Evolutionary conservation across 2,329 filamentous ascomycete species (phyloP), one percentile per base, ranked within the genome.

Genomic region (Rugonectria rugulosa): DNA sequence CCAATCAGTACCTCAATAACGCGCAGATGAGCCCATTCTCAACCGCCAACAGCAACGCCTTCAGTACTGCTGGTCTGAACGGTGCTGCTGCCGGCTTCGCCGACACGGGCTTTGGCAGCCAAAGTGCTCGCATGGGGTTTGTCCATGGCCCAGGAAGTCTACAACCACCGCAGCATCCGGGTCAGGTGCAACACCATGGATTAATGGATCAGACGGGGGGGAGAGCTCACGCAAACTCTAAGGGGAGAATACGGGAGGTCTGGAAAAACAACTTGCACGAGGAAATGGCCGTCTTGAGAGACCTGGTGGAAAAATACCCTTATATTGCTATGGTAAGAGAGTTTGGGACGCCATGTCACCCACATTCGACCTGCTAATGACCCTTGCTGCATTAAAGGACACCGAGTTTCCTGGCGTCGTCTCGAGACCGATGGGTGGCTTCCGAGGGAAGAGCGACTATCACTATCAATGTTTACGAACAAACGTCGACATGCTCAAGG

Each of bases 381-480:
- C n/a, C n/a, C n/a, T n/a, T n/a, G n/a, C n/a, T 40, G 56, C 37
- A 34, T 10, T 20, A 46, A 71, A 97, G 93, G 95, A 99, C 72
- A 97, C 95, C 20, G 94, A 98, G 72, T 99, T 99, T 67, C 95
- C 95, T n/a, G 95, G 95, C 53, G 92, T 99, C 48, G 94, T 99
- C 48, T 92, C 94, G 21, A 86, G 95, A 64, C 95, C 95, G 2
- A 98, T 99, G 82, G 95, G 95, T 43, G 87, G 89, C 52, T 99
- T 99, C 74, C 87, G 90, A 56, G 95, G 91, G 56, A 98, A 97
- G 78, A 95, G 92, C 63, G 94, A 97, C 68, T 99, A 99, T 72
- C 95, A 99, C 73, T 99, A 99, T 77, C 95, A 99, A 79, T 98
- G 94, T 57, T 82, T 99, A 41, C 90, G 95, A 59, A 96, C 92